These are phyloP conservation scores for Spathaspora jeffriesii DNA, from an alignment of 1,139 yeast species.

Conservation along the genomic window DNA sequence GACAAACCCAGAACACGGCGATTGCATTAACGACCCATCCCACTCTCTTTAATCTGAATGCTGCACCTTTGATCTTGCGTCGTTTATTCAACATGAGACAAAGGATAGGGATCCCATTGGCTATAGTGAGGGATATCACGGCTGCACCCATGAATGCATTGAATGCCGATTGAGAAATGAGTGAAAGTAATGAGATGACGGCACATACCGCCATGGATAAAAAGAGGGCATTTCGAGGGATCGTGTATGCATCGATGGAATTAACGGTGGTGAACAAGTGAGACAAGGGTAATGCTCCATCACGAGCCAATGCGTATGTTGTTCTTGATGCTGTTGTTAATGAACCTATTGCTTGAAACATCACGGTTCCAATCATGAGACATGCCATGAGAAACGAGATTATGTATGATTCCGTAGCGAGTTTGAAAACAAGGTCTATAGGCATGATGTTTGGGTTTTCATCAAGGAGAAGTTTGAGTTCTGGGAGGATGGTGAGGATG, in stretches of 20 bases:
- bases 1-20: slow-evolving; percentile 60
- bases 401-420: slow-evolving; percentile 67
- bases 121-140: slow-evolving; percentile 72
- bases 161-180: slow-evolving; percentile 75
- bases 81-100: slow-evolving; percentile 64
- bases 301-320: slow-evolving; percentile 86
- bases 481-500: slow-evolving; percentile 69
- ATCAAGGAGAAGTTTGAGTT: slow-evolving; percentile 54
- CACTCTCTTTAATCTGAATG: slow-evolving; percentile 62
- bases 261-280: slow-evolving; percentile 67
- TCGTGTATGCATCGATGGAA: slow-evolving; percentile 51
- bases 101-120: slow-evolving; percentile 76
- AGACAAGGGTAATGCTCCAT: slow-evolving; percentile 79
- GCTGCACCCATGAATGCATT: slow-evolving; percentile 89
- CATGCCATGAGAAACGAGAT: slow-evolving; percentile 69
- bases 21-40: slow-evolving; percentile 67
- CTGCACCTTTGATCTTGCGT: slow-evolving; percentile 65
- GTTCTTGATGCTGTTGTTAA: slow-evolving; percentile 86
- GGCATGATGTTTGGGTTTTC: slow-evolving; percentile 67
- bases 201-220: slow-evolving; percentile 70
- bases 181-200: slow-evolving; percentile 60
- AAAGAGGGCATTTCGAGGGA: slow-evolving; percentile 73
- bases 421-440: slow-evolving; percentile 64
- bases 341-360: slow-evolving; percentile 79
- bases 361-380: slow-evolving; percentile 67